Evolutionary conservation across 441 rosid species (phyloP).

Genomic region (Pelargonium fulgidum): DNA sequence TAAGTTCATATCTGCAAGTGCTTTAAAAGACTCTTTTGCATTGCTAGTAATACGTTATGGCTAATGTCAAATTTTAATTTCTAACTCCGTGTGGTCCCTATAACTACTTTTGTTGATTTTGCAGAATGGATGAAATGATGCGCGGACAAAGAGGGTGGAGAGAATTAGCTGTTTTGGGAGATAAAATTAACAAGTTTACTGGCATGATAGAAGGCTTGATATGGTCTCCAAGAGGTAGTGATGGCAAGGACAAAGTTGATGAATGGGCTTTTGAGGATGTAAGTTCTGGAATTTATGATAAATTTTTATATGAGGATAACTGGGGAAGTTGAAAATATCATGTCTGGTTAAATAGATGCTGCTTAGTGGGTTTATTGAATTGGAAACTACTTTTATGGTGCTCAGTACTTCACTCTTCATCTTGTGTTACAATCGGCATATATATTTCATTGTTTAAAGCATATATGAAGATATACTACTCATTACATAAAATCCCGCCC

Average conservation of each 20-base stretch:
- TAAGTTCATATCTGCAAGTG: not conserved
- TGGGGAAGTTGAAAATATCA: not conserved
- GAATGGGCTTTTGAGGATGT: conserved; percentile 82
- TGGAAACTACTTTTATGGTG: not conserved
- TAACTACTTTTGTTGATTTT: conserved; percentile 16
- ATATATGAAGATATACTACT: no score
- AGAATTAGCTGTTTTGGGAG: conserved; percentile 78
- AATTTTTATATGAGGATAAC: no score
- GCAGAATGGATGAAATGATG: conserved; percentile 99
- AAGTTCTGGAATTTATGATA: conserved; percentile 9
- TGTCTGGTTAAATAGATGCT: not conserved
- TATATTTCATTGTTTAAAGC: no score
- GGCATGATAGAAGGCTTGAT: conserved; percentile 92
- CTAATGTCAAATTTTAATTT: not conserved
- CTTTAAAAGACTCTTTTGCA: not conserved
- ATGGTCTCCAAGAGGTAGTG: conserved; percentile 77
- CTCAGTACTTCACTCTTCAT: not conserved
- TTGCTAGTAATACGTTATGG: not conserved
- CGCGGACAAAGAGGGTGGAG: conserved; percentile 96
- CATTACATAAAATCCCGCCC: no score
- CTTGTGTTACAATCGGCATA: no score
- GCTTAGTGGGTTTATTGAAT: not conserved
- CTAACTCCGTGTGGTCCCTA: conserved; percentile 8
- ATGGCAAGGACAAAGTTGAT: conserved; percentile 35
- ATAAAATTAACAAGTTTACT: conserved; percentile 70